Base-by-base conservation (phyloP, 2,329 filamentous ascomycete species). In the Epichloe gansuensis region DNA sequence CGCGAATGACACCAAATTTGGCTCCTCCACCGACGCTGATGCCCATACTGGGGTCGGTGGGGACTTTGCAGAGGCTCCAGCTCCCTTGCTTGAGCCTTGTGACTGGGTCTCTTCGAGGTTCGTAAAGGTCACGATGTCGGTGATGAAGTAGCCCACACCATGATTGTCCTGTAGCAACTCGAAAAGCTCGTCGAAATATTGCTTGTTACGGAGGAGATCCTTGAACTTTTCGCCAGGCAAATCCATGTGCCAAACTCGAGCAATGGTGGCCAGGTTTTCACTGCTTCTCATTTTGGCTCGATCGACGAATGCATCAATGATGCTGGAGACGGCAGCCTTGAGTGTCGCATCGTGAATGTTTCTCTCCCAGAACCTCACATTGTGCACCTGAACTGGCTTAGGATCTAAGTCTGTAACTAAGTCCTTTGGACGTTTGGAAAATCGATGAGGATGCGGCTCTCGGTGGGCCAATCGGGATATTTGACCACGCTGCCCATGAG, bases 181-280 rank as follows among this genome's bases (percentile, higher is more conserved):
- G 47, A 64, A 61, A 4, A 63, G 54, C 56, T 64, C 62, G 21
- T 63, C 60, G 15, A 62, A 62, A 42, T 62, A 64, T 43, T 57
- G 46, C 46, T 56, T 58, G 54, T 63, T 54, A 37, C 56, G 54
- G 17, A 63, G 56, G 21, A 64, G 58, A 34, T 60, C 60, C 50
- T 62, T 62, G 55, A 64, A 64, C 55, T 63, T 62, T 28, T 63
- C 61, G 31, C 58, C 60, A 0, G 62, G 62, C 3, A 58, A 61
- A 49, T 63, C 61, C 62, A 64, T 64, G 51, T 64, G 62, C 62
- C 62, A 64, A 17, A 64, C 57, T 15, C 62, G 55, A 21, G 62
- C 62, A 12, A 63, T 56, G 12, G 62, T 63, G 5, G 61, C 62
- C 49, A 57, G 42, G 48, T 58, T 58, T 11, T 60, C 56, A 42